These are phyloP conservation scores for Epichloe hybrida DNA, from an alignment of 2,329 filamentous ascomycete species.

Conservation along the genomic window DNA sequence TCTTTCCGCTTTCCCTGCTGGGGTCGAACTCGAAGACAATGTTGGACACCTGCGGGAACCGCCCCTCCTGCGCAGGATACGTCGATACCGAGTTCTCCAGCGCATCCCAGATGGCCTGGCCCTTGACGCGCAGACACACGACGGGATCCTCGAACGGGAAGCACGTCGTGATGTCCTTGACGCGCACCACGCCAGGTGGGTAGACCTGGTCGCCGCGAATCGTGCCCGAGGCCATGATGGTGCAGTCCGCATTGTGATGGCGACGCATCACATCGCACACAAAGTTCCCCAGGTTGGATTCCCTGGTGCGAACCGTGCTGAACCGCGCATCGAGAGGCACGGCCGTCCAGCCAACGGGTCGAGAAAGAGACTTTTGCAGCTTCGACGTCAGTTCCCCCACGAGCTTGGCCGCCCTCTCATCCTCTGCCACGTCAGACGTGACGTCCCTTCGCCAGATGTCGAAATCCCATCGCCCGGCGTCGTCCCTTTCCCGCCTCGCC, in stretches of 20 bases:
- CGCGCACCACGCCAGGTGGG: conserved; percentile 59
- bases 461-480: conserved; percentile 54
- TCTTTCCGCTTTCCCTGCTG: conserved; percentile 40
- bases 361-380: conserved; percentile 64
- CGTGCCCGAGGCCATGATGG: conserved; percentile 73
- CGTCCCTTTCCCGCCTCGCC: conserved; percentile 42
- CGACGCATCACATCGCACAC: conserved; percentile 83
- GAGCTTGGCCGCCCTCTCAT: conserved; percentile 45
- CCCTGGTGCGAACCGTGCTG: conserved; percentile 60
- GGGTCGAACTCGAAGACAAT: conserved; percentile 65
- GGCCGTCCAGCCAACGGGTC: conserved; percentile 71
- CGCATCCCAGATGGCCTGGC: conserved; percentile 61
- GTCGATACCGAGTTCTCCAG: conserved; percentile 71
- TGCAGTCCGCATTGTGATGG: conserved; percentile 69
- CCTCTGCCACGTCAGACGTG: conserved; percentile 51
- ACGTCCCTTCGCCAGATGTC: conserved; percentile 65
- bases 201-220: conserved; percentile 85
- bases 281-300: conserved; percentile 83
- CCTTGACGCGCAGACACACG: conserved; percentile 59
- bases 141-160: conserved; percentile 90
- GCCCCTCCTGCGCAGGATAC: conserved; percentile 70
- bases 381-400: conserved; percentile 56
- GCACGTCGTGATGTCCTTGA: conserved; percentile 77
- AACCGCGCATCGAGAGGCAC: conserved; percentile 77
- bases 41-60: conserved; percentile 79